Evolutionary conservation across 2,329 filamentous ascomycete species (phyloP).

Genomic region (Penicillium oxalicum): DNA sequence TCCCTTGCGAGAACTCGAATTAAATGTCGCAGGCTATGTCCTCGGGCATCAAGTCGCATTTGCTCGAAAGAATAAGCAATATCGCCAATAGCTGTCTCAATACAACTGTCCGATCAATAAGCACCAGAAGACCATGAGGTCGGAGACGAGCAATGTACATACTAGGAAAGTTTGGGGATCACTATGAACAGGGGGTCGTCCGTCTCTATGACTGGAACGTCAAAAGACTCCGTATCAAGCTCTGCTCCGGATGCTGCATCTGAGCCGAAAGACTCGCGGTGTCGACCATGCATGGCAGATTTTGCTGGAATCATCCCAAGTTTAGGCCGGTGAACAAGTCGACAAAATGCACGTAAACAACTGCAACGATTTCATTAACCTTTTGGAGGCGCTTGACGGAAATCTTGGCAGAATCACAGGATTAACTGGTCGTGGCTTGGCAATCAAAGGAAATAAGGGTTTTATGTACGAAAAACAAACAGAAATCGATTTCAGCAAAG

Average conservation of each 20-base stretch:
- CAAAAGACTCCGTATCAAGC: slow-evolving; percentile 15
- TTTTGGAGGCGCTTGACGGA: not conserved
- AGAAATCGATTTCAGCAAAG: not conserved
- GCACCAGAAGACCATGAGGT: too few species aligned
- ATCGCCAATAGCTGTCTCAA: slow-evolving; percentile 35
- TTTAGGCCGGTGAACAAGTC: not conserved
- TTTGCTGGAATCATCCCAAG: not conserved
- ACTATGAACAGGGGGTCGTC: slow-evolving; percentile 36
- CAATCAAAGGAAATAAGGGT: not conserved
- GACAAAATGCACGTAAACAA: not conserved
- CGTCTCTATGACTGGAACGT: slow-evolving; percentile 38
- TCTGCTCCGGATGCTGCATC: slow-evolving; percentile 6
- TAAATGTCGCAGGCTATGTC: slow-evolving; percentile 35
- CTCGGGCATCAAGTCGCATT: slow-evolving; percentile 34
- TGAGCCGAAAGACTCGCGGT: not conserved
- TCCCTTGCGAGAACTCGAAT: slow-evolving; percentile 36
- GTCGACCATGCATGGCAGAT: not conserved
- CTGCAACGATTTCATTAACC: not conserved
- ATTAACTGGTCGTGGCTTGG: not conserved
- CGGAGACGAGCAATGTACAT: not conserved
- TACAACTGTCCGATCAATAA: slow-evolving; percentile 26
- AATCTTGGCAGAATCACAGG: not conserved
- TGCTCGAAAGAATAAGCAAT: slow-evolving; percentile 42
- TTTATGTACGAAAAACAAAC: not conserved
- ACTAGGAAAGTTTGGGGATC: slow-evolving; percentile 38